phyloP scores from a whole-genome alignment of 2,329 filamentous ascomycete species.

The Fusarium guadeloupense region DNA sequence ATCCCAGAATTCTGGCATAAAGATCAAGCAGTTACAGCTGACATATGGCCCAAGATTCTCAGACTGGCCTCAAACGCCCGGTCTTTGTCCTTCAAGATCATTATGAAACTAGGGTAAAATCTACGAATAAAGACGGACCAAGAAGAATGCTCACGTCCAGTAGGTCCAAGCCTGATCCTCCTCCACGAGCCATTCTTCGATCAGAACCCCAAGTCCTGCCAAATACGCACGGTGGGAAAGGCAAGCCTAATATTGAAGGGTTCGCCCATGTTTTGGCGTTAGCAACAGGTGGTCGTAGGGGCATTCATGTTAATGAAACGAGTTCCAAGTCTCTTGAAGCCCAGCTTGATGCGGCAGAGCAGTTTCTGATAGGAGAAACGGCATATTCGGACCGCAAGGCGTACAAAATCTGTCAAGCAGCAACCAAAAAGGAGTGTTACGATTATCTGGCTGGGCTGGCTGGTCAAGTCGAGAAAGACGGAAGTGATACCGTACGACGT shows the following conservation, averaged over 20 bases:
- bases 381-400: constrained; percentile 42
- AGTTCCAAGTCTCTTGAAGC: constrained; percentile 26
- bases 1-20: constrained; percentile 50
- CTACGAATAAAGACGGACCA: neutral
- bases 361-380: constrained; percentile 41
- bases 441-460: constrained; percentile 37
- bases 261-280: constrained; percentile 38
- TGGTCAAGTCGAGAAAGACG: constrained; percentile 35
- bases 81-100: constrained; percentile 35
- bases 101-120: constrained; percentile 35
- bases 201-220: constrained; percentile 15
- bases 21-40: constrained; percentile 41
- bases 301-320: neutral
- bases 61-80: constrained; percentile 38
- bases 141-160: neutral
- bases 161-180: constrained; percentile 22
- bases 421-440: constrained; percentile 39
- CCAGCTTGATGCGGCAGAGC: constrained; percentile 42
- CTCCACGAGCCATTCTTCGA: constrained; percentile 25
- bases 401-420: constrained; percentile 41
- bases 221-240: constrained; percentile 3
- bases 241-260: constrained; percentile 1
- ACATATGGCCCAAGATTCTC: constrained; percentile 45
- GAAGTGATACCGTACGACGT: constrained; percentile 35
- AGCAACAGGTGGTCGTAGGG: neutral